Base-by-base conservation (phyloP, 306 rosid species). In the Cicer yamashitae region DNA sequence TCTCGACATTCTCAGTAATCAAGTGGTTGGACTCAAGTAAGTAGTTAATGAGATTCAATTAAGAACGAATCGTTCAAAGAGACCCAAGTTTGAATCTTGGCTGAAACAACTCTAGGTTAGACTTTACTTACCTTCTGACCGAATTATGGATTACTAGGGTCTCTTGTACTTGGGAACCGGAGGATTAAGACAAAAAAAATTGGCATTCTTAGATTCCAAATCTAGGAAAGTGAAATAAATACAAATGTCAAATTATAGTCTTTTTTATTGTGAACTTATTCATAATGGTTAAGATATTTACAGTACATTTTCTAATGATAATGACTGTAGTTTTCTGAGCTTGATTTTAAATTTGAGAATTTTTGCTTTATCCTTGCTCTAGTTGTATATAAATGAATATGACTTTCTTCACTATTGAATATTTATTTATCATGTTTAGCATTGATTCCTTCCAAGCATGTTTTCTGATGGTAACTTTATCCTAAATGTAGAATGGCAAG, bases 401-500 rank as follows among this genome's bases (percentile, higher is more conserved):
- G 53, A 58, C 53, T 52, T 41, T 8, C 37, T 43, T 56, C 71
- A 12, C 53, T 18, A 38, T 46, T 20, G 14, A 73, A 57, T 17
- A 59, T 46, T 6, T 11, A 7, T 46, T 39, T 10, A 56, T 56
- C 37, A 11, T 17, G 25, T 18, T 77, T 48, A 10, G 43, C 51
- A 51, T 30, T 63, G 70, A 70, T 43, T 18, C 14, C 30, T 34
- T n/a, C 22, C 5, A 39, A 51, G 43, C 68, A 57, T 4, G 13
- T 14, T n/a, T 44, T 71, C 57, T 82, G 37, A 71, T 62, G n/a
- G 11, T 67, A 34, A 58, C 13, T 79, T 71, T 6, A 45, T 66
- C 48, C 0, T 78, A 71, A 54, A 10, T 86, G 78, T 52, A 86
- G 89, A 75, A 86, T 86, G 87, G 89, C 85, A 3, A 86, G 85